Evolutionary conservation across 1,284 basidiomycete genomes (phyloP), one percentile per base, ranked within the genome.

Genomic region (Mrakiaceae sp.): DNA sequence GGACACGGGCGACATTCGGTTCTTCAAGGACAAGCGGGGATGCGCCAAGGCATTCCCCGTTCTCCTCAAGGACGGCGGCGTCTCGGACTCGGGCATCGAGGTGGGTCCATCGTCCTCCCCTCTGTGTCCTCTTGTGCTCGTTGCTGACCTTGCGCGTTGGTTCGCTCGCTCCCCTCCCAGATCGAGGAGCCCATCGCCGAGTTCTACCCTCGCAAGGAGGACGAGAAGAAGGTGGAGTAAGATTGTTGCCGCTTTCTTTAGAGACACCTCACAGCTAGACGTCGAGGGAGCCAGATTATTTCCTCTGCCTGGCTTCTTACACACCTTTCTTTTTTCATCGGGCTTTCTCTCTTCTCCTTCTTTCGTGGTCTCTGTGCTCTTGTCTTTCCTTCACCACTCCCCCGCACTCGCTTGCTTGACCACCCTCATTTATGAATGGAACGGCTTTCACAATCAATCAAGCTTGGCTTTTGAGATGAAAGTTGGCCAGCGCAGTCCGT

Each of bases 1-100:
- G 77, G 91, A 96, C 73, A 87, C 89, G 71, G 92, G 90, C 64
- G 85, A 91, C 72, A 83, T 95, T 68, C 75, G 92, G 65, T 96
- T 97, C 81, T 96, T 86, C 84, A 93, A 92, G 47, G 52, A 64
- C 58, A 64, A 60, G 58, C 10, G 39, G 4, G 63, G 63, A 43
- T 11, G 53, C 12, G 63, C 48, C 16, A 49, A 53, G 52, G 60
- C 63, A 1, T 64, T 52, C 63, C 58, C 63, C 16, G 48, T 43
- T 43, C 56, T 56, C 61, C 43, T 48, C 11, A 44, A 53, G 14
- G 51, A 49, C n/a, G 60, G 60, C 14, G 14, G 50, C 5, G 58
- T 60, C 51, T 60, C 58, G 3, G 63, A 64, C 42, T 49, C 27
- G 27, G 27, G 27, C 27, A 27, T 27, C 27, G 27, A 27, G 27